phyloP scores from a whole-genome alignment of 306 rosid species.

The Lotus japonicus region DNA sequence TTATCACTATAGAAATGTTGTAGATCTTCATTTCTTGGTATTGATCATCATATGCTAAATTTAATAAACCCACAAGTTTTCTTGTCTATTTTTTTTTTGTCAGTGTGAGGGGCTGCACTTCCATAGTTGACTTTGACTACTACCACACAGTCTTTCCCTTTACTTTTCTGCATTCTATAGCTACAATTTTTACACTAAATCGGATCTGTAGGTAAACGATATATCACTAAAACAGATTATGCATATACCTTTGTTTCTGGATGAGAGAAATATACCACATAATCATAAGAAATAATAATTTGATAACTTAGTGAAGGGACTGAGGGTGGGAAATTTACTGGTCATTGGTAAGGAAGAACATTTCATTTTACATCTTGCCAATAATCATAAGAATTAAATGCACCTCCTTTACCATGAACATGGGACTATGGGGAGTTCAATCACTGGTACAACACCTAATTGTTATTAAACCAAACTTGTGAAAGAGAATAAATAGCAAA shows the following conservation, averaged over 20 bases:
- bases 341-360: neutral
- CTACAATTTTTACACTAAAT: neutral
- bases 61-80: neutral
- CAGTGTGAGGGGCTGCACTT: neutral
- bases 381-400: neutral
- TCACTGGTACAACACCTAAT: neutral
- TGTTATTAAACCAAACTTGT: neutral
- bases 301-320: neutral
- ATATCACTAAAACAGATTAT: neutral
- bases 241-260: neutral
- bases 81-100: too few relatives aligned
- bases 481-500: neutral
- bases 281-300: neutral
- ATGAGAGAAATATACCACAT: neutral
- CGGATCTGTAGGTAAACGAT: slow-evolving; percentile 15
- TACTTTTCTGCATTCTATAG: neutral
- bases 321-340: neutral
- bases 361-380: neutral
- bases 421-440: neutral
- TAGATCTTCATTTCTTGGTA: slow-evolving; percentile 2
- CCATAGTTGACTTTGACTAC: slow-evolving; percentile 19
- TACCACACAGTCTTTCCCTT: neutral
- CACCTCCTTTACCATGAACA: neutral
- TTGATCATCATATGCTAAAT: neutral
- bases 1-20: neutral